Conservation (phyloP, 208 protist species). For the Leishmania gerbilli region DNA sequence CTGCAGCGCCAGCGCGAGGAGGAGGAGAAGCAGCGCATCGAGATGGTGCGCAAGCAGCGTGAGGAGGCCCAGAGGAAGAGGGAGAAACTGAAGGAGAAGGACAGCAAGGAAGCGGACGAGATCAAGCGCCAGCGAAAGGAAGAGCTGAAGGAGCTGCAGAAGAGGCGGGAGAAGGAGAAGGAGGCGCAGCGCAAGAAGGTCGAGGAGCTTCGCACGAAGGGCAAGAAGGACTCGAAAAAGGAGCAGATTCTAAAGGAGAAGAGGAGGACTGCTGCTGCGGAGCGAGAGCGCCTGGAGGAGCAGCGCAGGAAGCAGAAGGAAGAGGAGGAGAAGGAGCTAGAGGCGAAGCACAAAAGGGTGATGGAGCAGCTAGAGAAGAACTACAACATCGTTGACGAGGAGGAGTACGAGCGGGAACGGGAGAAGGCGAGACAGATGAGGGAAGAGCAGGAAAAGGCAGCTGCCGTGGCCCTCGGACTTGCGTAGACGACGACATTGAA, state of each 20-base stretch:
- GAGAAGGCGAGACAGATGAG: slow-evolving; percentile 38
- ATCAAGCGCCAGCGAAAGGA: slow-evolving; percentile 38
- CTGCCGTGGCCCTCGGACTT: slow-evolving; percentile 18
- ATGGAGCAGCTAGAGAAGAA: slow-evolving; percentile 60
- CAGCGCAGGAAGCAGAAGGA: slow-evolving; percentile 50
- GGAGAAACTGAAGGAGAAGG: slow-evolving; percentile 30
- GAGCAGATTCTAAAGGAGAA: slow-evolving; percentile 39
- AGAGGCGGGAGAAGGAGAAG: slow-evolving; percentile 36
- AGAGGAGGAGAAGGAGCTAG: slow-evolving; percentile 42
- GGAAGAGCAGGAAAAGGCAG: slow-evolving; percentile 40
- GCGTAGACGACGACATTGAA: slow-evolving; percentile 15
- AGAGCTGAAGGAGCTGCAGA: slow-evolving; percentile 31
- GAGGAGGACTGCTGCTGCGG: slow-evolving; percentile 34
- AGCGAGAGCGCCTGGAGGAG: slow-evolving; percentile 41
- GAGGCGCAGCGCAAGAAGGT: slow-evolving; percentile 25
- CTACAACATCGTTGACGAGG: slow-evolving; percentile 57
- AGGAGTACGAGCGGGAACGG: slow-evolving; percentile 39
- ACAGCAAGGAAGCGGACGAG: slow-evolving; percentile 19
- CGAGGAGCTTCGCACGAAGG: slow-evolving; percentile 15
- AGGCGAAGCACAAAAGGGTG: slow-evolving; percentile 50
- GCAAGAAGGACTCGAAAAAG: slow-evolving; percentile 27
- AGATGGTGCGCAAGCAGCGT: slow-evolving; percentile 31
- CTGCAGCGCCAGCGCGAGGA: slow-evolving; percentile 23
- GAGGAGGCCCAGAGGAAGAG: slow-evolving; percentile 33
- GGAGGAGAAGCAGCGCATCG: slow-evolving; percentile 35